Evolutionary conservation across 1,284 basidiomycete species (phyloP), one percentile per base, ranked within the genome.

Genomic region (Irpex lacteus): DNA sequence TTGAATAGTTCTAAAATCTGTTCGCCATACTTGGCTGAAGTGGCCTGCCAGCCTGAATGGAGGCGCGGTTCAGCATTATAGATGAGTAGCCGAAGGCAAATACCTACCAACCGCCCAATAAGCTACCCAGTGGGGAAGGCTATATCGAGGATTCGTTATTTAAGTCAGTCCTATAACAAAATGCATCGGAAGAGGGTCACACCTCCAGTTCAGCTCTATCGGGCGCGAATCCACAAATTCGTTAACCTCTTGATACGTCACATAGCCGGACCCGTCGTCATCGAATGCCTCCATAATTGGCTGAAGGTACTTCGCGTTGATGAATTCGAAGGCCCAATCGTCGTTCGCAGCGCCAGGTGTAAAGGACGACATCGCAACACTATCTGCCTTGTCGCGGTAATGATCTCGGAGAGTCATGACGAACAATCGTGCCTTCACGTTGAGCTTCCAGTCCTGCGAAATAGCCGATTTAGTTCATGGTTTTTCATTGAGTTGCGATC

Each of bases 261-360:
- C 74, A 62, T 77, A 83, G 0, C 82, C 81, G 0, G 80, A 81
- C 0, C 78, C 81, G 61, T 84, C 82, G 58, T 83, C 81, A 62
- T 83, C 82, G 40, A 83, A 77, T 0, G 82, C 81, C 66, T 85
- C 81, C 15, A 76, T 66, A 62, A 82, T 80, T 2, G 80, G 75
- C 60, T 81, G 81, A 9, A 82, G 71, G 47, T 79, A 78, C 13
- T 74, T 73, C 5, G 79, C 72, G 62, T 77, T 80, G 67, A 84
- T 78, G 65, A 79, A 80, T 13, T 76, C 72, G 32, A 82, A 69
- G 0, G 82, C 78, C 82, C 82, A 84, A 1, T 68, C 67, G 62
- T 80, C 77, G 55, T 59, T 56, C 60, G 69, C 5, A 57, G 64
- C 52, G 49, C n/a, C 62, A 60, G 53, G 63, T 53, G 9, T 65